These are phyloP conservation scores for Geosmithia flava DNA, from an alignment of 2,329 filamentous ascomycete genomes.

Conservation along the genomic window DNA sequence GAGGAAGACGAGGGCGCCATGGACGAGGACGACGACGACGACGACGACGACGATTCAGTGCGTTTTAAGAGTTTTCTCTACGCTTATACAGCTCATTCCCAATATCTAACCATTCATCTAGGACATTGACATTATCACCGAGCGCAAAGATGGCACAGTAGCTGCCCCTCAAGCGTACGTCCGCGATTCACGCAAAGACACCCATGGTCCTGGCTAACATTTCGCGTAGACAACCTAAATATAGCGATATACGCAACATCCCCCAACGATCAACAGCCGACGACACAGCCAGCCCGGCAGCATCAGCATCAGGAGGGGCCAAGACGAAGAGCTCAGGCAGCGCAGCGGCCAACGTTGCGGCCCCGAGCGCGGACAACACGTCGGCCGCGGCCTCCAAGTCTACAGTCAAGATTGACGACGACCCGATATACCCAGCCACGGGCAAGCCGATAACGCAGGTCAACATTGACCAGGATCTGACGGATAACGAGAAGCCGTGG, in stretches of 20 bases:
- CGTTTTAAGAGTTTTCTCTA: conserved; percentile 1
- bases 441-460: conserved; percentile 73
- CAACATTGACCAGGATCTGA: conserved; percentile 62
- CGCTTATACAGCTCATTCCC: background rate
- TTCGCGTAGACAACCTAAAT: conserved; percentile 39
- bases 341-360: conserved; percentile 15
- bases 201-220: background rate
- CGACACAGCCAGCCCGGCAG: conserved; percentile 19
- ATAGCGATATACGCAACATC: conserved; percentile 54
- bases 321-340: conserved; percentile 10
- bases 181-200: background rate
- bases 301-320: conserved; percentile 19
- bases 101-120: conserved; percentile 11
- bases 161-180: conserved; percentile 46
- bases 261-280: conserved; percentile 45
- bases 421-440: conserved; percentile 64
- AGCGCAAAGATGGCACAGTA: conserved; percentile 52
- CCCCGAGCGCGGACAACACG: conserved; percentile 37
- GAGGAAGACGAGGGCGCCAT: conserved; percentile 51
- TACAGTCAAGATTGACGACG: conserved; percentile 71
- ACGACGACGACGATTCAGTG: conserved; percentile 27
- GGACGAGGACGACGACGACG: conserved; percentile 37
- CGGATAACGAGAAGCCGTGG: conserved; percentile 87
- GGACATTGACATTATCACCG: conserved; percentile 59
- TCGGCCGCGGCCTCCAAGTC: conserved; percentile 63